These are phyloP conservation scores for Roridomyces roridus DNA, from an alignment of 768 basidiomycete species.

Conservation along the genomic window DNA sequence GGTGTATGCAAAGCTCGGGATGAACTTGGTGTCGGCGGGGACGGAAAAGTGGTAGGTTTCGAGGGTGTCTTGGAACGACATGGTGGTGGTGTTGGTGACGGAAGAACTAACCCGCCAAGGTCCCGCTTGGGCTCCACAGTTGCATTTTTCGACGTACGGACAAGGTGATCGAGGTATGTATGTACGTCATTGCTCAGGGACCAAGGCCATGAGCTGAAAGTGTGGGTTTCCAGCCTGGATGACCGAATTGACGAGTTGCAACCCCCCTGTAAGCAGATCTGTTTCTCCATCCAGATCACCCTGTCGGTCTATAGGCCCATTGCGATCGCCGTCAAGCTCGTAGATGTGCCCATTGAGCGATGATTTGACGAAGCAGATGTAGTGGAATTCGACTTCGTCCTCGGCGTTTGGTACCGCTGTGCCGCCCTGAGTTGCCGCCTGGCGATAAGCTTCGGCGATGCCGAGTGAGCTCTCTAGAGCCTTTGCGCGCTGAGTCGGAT, in stretches of 20 bases:
- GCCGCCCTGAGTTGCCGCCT: slow-evolving; percentile 36
- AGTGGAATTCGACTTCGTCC: slow-evolving; percentile 39
- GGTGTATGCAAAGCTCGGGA: no score
- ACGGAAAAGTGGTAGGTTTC: no score
- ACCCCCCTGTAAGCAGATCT: slow-evolving; percentile 24
- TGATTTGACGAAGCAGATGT: slow-evolving; percentile 40
- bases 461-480: slow-evolving; percentile 35
- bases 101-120: no score
- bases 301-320: slow-evolving; percentile 38
- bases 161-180: no score
- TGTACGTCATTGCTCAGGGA: no score
- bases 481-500: slow-evolving; percentile 33
- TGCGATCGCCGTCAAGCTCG: slow-evolving; percentile 40
- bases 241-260: slow-evolving; percentile 11
- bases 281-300: slow-evolving; percentile 25
- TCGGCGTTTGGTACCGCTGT: slow-evolving; percentile 36
- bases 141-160: no score
- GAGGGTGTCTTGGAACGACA: no score
- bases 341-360: slow-evolving; percentile 34
- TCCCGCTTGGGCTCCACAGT: no score
- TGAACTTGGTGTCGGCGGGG: no score
- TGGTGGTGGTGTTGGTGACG: no score
- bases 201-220: slow-evolving; percentile 15
- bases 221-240: neutral
- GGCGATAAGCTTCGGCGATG: slow-evolving; percentile 36